These are phyloP conservation scores for Letharia lupina DNA, from an alignment of 495 filamentous ascomycete species.

Conservation along the genomic window DNA sequence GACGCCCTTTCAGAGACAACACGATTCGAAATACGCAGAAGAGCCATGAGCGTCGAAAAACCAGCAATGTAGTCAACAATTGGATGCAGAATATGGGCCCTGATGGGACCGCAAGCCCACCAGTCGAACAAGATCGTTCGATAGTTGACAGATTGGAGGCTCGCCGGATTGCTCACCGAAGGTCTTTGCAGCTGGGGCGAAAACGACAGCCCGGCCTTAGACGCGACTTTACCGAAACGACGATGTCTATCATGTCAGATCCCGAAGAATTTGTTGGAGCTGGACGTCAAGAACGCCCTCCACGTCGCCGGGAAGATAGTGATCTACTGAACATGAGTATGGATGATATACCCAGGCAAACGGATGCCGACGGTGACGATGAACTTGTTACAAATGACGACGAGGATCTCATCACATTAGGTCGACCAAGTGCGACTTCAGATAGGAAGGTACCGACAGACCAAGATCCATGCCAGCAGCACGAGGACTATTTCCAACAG, in stretches of 20 bases:
- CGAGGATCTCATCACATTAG: conserved; percentile 38
- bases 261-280: conserved; percentile 41
- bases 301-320: conserved; percentile 6
- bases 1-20: conserved; percentile 46
- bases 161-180: conserved; percentile 29
- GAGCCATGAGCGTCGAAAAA: conserved; percentile 53
- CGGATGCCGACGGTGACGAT: conserved; percentile 80
- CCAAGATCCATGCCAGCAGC: not conserved
- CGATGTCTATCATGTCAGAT: conserved; percentile 48
- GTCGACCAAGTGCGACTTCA: conserved; percentile 28
- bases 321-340: conserved; percentile 19
- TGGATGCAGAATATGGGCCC: conserved; percentile 75
- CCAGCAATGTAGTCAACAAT: conserved; percentile 63
- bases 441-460: conserved; percentile 33
- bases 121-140: conserved; percentile 52
- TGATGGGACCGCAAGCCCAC: conserved; percentile 54
- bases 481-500: conserved; percentile 40
- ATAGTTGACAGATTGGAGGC: conserved; percentile 51
- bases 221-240: conserved; percentile 45
- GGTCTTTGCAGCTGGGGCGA: conserved; percentile 30
- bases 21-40: conserved; percentile 40
- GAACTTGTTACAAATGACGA: conserved; percentile 77
- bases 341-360: conserved; percentile 43
- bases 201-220: conserved; percentile 28
- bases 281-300: conserved; percentile 9